Evolutionary conservation across 495 filamentous ascomycete species (phyloP).

Genomic region (Talaromyces adpressus): DNA sequence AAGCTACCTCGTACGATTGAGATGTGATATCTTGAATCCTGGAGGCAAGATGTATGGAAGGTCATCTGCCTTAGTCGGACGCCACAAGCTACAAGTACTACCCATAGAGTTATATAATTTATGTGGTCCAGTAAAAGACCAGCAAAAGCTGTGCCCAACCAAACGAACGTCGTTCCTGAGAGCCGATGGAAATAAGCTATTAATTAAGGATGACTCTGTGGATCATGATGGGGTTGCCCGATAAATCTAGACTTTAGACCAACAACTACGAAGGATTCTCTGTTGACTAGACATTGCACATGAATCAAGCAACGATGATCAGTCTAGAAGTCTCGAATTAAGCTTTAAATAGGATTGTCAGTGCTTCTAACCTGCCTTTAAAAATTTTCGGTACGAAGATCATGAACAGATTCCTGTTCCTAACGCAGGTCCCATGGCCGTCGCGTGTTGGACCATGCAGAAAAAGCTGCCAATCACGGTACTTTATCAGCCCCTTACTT

Average conservation of each 20-base stretch:
- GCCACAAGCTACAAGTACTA: constrained; percentile 8
- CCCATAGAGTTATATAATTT: not conserved
- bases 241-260: not conserved
- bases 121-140: not conserved
- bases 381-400: not conserved
- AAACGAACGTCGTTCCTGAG: not conserved
- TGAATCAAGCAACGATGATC: not conserved
- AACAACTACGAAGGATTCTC: not conserved
- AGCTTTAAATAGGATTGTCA: not conserved
- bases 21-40: not conserved
- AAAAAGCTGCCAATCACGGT: not conserved
- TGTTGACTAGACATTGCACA: not conserved
- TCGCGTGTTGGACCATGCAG: not conserved
- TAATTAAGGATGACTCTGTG: not conserved
- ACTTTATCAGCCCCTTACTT: not conserved
- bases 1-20: not conserved
- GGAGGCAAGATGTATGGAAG: not conserved
- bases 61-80: not conserved
- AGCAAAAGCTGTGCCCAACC: not conserved
- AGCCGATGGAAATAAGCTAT: not conserved
- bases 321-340: not conserved
- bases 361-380: not conserved
- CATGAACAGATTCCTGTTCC: not conserved
- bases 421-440: not conserved
- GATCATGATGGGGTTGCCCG: not conserved